Evolutionary conservation across 192 early-diverging fungal species (phyloP), one percentile per base, ranked within the genome.

Genomic region (Phlyctochytrium planicorne): DNA sequence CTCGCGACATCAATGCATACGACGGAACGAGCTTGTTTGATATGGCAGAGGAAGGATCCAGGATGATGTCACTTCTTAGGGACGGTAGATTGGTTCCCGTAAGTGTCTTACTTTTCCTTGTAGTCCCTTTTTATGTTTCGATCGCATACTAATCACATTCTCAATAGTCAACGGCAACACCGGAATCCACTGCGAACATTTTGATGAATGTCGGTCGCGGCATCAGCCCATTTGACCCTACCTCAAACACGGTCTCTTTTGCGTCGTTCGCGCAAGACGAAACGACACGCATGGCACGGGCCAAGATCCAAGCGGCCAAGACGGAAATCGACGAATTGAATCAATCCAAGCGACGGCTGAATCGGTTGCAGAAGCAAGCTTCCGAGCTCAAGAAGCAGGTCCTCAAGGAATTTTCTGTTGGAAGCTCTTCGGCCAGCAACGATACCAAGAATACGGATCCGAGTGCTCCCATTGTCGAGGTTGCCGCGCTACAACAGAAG

Each of bases 11-110:
- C 17, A 12, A 20, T 24, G 60, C 57, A 50, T n/a, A n/a, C 16
- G 67, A 61, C 17, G 67, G 59, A 6, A 40, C 33, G 57, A 50
- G 34, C 12, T n/a, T 47, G 0, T 23, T 12, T 20, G 59, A 68
- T 50, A 6, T 62, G 37, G 52, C 17, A 27, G 52, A 27, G 53
- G 55, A 52, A n/a, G 34, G 23, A 24, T 20, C 34, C 4, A 30
- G n/a, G 27, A 24, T 20, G 63, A 20, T 16, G 53, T 25, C 16
- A 33, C 3, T 1, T 30, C 34, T 24, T 50, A 66, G 65, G 53
- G 17, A 14, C 10, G 40, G 40, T 20, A 20, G n/a, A n/a, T n/a
- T n/a, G 14, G 34, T 14, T 31, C 17, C 17, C 40, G n/a, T n/a
- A n/a, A n/a, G n/a, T n/a, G n/a, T n/a, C n/a, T n/a, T n/a, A n/a